Conservation (phyloP, 768 basidiomycete genomes). For the Termitomyces sp. region DNA sequence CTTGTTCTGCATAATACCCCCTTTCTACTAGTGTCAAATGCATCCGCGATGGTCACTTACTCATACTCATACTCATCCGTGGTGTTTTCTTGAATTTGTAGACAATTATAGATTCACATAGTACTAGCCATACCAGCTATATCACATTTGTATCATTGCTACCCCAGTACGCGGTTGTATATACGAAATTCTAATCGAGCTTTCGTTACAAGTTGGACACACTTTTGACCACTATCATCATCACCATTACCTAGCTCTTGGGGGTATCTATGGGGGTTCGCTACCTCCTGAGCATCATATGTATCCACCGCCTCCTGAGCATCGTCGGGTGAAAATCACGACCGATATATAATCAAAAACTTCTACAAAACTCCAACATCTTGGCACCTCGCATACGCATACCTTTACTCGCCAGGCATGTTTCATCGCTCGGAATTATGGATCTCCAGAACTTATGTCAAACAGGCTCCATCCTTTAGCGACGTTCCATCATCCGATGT, state of each 20-base stretch:
- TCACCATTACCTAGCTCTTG: neutral
- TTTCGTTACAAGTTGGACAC: neutral
- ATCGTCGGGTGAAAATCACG: conserved; percentile 20
- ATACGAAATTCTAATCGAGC: conserved; percentile 4
- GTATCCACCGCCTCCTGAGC: conserved; percentile 11
- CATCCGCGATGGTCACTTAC: neutral
- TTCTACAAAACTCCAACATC: conserved; percentile 26
- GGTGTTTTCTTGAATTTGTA: conserved; percentile 8
- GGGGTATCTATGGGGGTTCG: neutral
- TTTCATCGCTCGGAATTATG: neutral
- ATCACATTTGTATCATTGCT: conserved; percentile 13
- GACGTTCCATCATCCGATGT: conserved; percentile 49
- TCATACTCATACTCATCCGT: conserved; percentile 9
- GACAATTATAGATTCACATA: conserved; percentile 15
- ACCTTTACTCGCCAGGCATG: conserved; percentile 53
- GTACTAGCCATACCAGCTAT: conserved; percentile 5
- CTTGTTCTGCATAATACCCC: conserved; percentile 13
- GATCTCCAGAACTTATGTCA: neutral
- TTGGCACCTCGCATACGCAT: conserved; percentile 44
- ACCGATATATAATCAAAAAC: conserved; percentile 16
- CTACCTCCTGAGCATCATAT: too few species aligned
- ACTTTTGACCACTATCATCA: neutral
- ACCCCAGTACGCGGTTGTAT: conserved; percentile 11
- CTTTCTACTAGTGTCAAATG: conserved; percentile 11
- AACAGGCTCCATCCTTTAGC: conserved; percentile 29